Base-by-base conservation (phyloP, 2,329 filamentous ascomycete genomes). In the Cercospora sp. region DNA sequence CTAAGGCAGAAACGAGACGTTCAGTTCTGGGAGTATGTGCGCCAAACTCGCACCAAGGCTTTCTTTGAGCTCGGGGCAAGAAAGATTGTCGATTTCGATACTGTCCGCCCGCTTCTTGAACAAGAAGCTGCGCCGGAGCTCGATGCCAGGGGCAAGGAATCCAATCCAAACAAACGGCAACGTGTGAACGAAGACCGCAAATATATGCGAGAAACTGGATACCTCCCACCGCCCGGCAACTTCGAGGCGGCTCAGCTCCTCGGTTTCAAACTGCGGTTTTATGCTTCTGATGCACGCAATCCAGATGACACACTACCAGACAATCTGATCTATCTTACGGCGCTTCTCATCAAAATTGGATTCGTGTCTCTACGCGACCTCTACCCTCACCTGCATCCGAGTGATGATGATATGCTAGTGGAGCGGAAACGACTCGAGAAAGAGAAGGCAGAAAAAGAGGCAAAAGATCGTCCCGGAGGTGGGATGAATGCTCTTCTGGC, bases 211-310 rank as follows among this genome's bases (percentile, higher is more conserved):
- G 84, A 88, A 68, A 97, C 94, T 2, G 90, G 89, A 65, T 96
- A 92, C 0, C 81, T 95, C 3, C 94, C 94, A 4, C 93, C 94
- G 1, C 85, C 87, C 31, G 95, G 96, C 31, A 99, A 97, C 78
- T 88, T 90, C 53, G 92, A 96, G 68, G 95, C 95, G 1, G 96
- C 96, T 31, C 95, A 98, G 78, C 86, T 99, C 3, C 88, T 99
- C 13, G 95, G 95, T 3, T 99, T 99, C 85, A 99, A 99, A 80
- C 86, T 99, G 61, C 91, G 92, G 13, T 99, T 97, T 79, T 99
- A 99, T 77, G 91, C 92, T 48, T 96, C 93, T 0, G 84, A 89
- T 30, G 89, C 91, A 40, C 88, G 94, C 65, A 88, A 92, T 68
- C 86, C 89, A 64, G 83, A 86, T 1, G 95, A 98, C 75, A 85